A percentile compares a stretch with the other conserved stretches of the same genome.
These are phyloP conservation scores for Amanita muscaria DNA, from an alignment of 768 basidiomycete species.

Conservation along the genomic window DNA sequence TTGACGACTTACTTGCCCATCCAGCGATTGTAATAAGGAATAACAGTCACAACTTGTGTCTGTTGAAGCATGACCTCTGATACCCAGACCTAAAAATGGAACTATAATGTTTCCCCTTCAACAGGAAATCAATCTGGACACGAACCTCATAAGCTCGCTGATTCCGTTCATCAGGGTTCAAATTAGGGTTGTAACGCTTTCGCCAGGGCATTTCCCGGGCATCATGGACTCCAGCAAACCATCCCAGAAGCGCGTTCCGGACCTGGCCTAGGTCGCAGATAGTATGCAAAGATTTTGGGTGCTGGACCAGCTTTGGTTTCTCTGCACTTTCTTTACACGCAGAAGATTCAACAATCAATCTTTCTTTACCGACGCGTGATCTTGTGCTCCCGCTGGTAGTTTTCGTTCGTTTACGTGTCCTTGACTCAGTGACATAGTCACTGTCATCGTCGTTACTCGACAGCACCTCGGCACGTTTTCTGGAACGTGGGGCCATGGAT, in stretches of 20 bases:
- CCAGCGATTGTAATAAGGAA: slow-evolving; percentile 88
- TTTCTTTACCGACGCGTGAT: no score
- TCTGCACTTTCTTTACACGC: slow-evolving; percentile 10
- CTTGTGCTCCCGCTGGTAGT: neutral
- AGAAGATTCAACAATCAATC: neutral
- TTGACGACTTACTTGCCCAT: slow-evolving; percentile 52
- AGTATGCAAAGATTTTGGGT: slow-evolving; percentile 41
- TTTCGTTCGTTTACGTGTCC: neutral
- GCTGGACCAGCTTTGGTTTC: slow-evolving; percentile 15
- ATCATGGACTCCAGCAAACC: slow-evolving; percentile 65
- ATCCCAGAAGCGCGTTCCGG: slow-evolving; percentile 45
- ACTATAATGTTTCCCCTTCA: neutral
- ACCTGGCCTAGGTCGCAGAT: slow-evolving; percentile 33
- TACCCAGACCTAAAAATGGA: slow-evolving; percentile 60
- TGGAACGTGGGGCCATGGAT: neutral
- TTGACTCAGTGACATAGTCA: neutral
- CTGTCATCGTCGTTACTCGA: neutral
- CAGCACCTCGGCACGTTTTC: neutral
- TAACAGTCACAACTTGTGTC: slow-evolving; percentile 90
- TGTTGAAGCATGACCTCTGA: slow-evolving; percentile 97
- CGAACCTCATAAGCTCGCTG: slow-evolving; percentile 88
- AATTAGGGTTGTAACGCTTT: slow-evolving; percentile 51
- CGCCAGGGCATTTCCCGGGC: slow-evolving; percentile 89
- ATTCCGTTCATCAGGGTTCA: slow-evolving; percentile 50
- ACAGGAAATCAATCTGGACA: neutral